Conservation (phyloP, 2,329 filamentous ascomycete genomes). For the Sphaerulina vaccinii region DNA sequence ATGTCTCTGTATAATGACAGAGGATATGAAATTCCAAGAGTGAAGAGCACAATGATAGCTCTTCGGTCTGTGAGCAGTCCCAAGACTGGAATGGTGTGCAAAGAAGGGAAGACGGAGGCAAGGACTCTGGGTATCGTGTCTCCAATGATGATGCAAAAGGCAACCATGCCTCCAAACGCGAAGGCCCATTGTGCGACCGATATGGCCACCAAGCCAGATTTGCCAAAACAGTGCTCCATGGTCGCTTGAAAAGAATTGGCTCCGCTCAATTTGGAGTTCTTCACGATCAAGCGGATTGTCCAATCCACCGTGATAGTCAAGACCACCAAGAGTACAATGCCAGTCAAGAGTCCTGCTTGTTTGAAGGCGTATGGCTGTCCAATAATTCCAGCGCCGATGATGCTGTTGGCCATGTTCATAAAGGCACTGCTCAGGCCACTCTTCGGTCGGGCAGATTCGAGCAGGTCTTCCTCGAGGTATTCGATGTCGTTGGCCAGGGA, state of each 20-base stretch:
- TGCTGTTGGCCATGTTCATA: slow-evolving; percentile 99
- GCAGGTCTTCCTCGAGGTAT: slow-evolving; percentile 47
- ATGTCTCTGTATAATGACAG: slow-evolving; percentile 94
- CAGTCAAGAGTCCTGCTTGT: slow-evolving; percentile 82
- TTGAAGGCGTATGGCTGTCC: slow-evolving; percentile 92
- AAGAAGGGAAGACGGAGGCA: slow-evolving; percentile 73
- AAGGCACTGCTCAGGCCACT: slow-evolving; percentile 85
- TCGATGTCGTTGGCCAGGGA: slow-evolving; percentile 64
- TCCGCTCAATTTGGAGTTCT: slow-evolving; percentile 95
- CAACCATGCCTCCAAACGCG: slow-evolving; percentile 97
- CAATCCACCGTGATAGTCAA: slow-evolving; percentile 89
- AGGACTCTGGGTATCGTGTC: slow-evolving; percentile 94
- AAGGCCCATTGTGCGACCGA: slow-evolving; percentile 94
- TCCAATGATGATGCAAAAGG: slow-evolving; percentile 95
- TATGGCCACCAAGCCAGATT: slow-evolving; percentile 83
- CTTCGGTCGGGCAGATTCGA: slow-evolving; percentile 69
- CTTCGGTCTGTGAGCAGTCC: slow-evolving; percentile 78
- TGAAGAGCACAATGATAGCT: slow-evolving; percentile 83
- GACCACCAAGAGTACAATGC: slow-evolving; percentile 71
- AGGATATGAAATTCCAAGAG: slow-evolving; percentile 82
- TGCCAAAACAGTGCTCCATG: slow-evolving; percentile 92
- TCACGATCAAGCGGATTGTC: slow-evolving; percentile 95
- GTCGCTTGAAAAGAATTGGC: slow-evolving; percentile 93
- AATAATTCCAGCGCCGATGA: slow-evolving; percentile 75
- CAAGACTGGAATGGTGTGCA: slow-evolving; percentile 71